A percentile compares a stretch with the other conserved stretches of the same genome.
phyloP scores from a whole-genome alignment of 352 stramenopile genomes.

The Phytopythium vexans region DNA sequence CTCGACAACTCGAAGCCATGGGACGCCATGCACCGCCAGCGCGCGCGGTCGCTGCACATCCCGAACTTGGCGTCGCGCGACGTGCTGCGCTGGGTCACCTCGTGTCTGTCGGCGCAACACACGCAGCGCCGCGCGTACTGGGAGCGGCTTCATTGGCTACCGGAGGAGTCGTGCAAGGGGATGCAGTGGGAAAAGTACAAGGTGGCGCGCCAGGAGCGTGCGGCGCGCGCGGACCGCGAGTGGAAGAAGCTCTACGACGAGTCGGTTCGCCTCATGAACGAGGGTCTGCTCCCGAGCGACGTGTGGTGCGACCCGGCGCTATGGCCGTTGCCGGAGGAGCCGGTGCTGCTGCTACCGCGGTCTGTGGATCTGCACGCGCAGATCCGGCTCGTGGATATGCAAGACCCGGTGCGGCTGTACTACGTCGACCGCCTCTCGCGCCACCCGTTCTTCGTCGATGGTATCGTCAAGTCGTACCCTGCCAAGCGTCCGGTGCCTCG shows the following conservation, averaged over 20 bases:
- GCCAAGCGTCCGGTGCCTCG: slow-evolving; percentile 3
- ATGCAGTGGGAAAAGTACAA: slow-evolving; percentile 10
- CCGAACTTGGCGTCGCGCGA: not conserved
- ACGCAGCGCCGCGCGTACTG: slow-evolving; percentile 1
- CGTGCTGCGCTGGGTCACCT: slow-evolving; percentile 1
- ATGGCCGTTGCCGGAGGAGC: slow-evolving; percentile 6
- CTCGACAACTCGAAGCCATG: slow-evolving; percentile 4
- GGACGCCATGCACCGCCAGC: slow-evolving; percentile 2
- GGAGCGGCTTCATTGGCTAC: slow-evolving; percentile 6
- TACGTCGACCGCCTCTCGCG: slow-evolving; percentile 12
- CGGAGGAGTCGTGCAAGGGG: slow-evolving; percentile 1
- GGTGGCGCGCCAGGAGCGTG: slow-evolving; percentile 4
- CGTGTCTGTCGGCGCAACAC: slow-evolving; percentile 3
- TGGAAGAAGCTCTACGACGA: slow-evolving; percentile 5
- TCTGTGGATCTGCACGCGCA: slow-evolving; percentile 5
- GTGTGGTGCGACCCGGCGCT: slow-evolving; percentile 6
- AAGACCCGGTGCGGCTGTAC: slow-evolving; percentile 13
- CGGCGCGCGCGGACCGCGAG: slow-evolving; percentile 1
- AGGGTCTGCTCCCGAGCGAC: slow-evolving; percentile 2
- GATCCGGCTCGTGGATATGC: slow-evolving; percentile 3
- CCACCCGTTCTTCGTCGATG: slow-evolving; percentile 21
- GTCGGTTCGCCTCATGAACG: not conserved
- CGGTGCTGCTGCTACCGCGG: slow-evolving; percentile 4
- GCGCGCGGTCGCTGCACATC: slow-evolving; percentile 1
- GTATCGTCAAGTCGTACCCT: slow-evolving; percentile 15